Evolutionary conservation across 192 early-diverging fungal species (phyloP).

Genomic region (Coemansia asiatica): DNA sequence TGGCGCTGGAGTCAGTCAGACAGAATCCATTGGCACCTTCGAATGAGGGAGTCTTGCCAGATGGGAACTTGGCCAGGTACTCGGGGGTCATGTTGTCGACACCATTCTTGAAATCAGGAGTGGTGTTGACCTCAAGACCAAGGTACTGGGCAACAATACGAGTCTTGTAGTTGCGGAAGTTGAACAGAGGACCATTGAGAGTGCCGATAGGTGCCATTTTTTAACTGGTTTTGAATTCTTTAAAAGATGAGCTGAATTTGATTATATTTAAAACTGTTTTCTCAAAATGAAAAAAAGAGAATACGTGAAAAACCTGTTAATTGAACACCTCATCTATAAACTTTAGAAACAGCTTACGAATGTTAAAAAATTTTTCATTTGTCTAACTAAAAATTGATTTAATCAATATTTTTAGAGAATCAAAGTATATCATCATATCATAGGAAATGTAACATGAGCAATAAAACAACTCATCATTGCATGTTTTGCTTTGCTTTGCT

Average conservation of each 20-base stretch:
- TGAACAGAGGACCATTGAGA: constrained; percentile 30
- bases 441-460: no score
- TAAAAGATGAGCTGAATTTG: background rate
- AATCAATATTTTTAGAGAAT: background rate
- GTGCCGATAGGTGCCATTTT: constrained; percentile 46
- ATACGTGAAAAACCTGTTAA: background rate
- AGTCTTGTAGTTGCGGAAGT: constrained; percentile 58
- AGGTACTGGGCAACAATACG: constrained; percentile 79
- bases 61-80: constrained; percentile 79
- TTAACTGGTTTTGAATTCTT: background rate
- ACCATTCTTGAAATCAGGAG: constrained; percentile 14
- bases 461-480: no score
- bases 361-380: no score
- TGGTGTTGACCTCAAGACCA: constrained; percentile 69
- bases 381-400: no score
- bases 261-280: background rate
- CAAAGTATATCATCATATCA: no score
- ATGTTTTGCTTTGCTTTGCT: no score
- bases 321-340: background rate
- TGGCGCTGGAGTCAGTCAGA: constrained; percentile 81
- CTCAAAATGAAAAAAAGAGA: background rate
- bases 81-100: constrained; percentile 61
- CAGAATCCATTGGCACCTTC: constrained; percentile 76
- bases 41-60: constrained; percentile 82
- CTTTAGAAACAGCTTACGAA: no score